Evolutionary conservation across 2,329 filamentous ascomycete species (phyloP).

Genomic region (Diaporthe sp.): DNA sequence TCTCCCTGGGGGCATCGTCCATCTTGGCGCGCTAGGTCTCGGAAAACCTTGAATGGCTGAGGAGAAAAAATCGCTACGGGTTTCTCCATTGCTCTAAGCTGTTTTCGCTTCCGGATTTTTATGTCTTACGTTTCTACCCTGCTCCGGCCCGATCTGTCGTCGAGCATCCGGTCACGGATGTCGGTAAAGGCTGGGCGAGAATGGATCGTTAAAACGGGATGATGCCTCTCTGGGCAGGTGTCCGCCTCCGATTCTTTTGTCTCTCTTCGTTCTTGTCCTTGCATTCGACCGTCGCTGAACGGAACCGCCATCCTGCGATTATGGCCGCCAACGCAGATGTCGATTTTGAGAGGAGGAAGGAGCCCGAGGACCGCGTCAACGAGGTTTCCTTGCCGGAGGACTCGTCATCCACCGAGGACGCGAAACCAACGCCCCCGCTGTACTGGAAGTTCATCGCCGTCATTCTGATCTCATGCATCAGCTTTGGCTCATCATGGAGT

Average conservation of each 20-base stretch:
- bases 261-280: background rate
- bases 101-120: background rate
- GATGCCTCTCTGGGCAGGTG: background rate
- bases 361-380: background rate
- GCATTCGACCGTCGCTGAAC: background rate
- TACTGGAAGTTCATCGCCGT: constrained; percentile 7
- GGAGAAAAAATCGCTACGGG: background rate
- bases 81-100: constrained; percentile 2
- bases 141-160: background rate
- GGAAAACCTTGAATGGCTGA: background rate
- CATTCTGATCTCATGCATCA: constrained; percentile 1
- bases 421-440: background rate
- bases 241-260: background rate
- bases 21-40: background rate
- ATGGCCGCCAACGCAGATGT: background rate
- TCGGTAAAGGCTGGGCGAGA: background rate
- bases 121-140: background rate
- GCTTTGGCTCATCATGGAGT: constrained; percentile 18
- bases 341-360: background rate
- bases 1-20: background rate
- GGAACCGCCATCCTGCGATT: background rate
- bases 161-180: background rate
- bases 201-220: background rate
- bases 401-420: background rate
- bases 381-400: background rate